phyloP scores from a whole-genome alignment of 257 asterid species.

The Rehmannia glutinosa region DNA sequence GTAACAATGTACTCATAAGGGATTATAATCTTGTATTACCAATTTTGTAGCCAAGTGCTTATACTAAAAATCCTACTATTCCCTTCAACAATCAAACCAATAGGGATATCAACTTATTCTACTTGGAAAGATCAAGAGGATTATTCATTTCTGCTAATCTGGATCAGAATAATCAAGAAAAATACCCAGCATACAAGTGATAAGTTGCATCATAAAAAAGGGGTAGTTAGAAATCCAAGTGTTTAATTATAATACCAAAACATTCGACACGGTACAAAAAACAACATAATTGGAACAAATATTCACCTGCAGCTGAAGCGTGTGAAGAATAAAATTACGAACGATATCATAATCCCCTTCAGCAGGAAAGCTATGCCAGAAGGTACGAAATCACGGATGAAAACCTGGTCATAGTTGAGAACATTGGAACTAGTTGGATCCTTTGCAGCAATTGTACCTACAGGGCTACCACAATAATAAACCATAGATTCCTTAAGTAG shows the following conservation, averaged over 20 bases:
- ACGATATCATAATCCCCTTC: conserved; percentile 74
- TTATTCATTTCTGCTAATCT: neutral
- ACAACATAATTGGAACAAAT: neutral
- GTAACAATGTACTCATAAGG: neutral
- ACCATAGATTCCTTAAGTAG: conserved; percentile 53
- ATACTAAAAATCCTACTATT: neutral
- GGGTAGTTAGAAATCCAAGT: neutral
- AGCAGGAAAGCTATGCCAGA: no score
- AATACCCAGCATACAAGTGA: neutral
- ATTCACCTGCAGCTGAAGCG: conserved; percentile 74
- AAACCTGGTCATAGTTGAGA: no score
- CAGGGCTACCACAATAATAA: conserved; percentile 58
- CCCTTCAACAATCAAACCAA: neutral
- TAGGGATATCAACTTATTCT: neutral
- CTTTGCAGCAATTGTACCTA: conserved; percentile 74
- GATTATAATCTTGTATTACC: no score
- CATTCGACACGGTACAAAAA: neutral
- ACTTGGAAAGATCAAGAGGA: neutral
- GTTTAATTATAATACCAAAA: neutral
- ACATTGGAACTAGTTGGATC: conserved; percentile 51
- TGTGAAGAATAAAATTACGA: conserved; percentile 71
- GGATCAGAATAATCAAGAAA: neutral
- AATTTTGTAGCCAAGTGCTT: neutral
- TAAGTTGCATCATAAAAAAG: neutral
- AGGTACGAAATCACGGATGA: no score